phyloP scores from a whole-genome alignment of 352 stramenopile genomes.

The Phytophthora pseudosyringae region DNA sequence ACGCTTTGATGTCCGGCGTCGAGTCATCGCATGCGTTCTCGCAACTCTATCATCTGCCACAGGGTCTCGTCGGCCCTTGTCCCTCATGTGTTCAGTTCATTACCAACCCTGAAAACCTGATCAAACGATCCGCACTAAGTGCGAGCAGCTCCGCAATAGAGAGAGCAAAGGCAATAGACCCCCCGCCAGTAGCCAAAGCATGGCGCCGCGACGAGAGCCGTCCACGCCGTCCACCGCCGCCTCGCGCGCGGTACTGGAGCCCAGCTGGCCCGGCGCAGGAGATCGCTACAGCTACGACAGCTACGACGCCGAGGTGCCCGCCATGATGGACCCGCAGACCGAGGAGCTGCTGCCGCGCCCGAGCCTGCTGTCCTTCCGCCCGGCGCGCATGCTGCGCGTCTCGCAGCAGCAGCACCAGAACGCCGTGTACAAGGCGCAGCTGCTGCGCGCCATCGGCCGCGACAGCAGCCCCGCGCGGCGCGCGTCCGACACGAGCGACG shows the following conservation, averaged over 20 bases:
- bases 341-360: conserved; percentile 39
- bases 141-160: conserved; percentile 13
- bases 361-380: conserved; percentile 57
- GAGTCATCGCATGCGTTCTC: conserved; percentile 12
- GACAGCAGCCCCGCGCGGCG: conserved; percentile 11
- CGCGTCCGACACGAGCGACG: conserved; percentile 28
- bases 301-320: conserved; percentile 41
- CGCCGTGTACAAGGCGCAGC: conserved; percentile 45
- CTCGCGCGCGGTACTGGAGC: conserved; percentile 34
- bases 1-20: not conserved
- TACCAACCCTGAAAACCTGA: conserved; percentile 30
- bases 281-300: conserved; percentile 33
- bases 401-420: conserved; percentile 59
- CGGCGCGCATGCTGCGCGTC: conserved; percentile 52
- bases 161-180: not conserved
- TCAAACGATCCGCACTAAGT: conserved; percentile 26
- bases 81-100: conserved; percentile 32
- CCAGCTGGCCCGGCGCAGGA: conserved; percentile 22
- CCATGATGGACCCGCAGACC: conserved; percentile 44
- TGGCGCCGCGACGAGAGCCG: conserved; percentile 32
- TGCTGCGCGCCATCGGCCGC: conserved; percentile 42
- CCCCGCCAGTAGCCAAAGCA: conserved; percentile 28
- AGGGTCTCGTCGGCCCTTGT: not conserved
- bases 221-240: conserved; percentile 32
- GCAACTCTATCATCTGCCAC: not conserved